Conservation (phyloP, 129 eudicot genomes). For the Erigeron canadensis region DNA sequence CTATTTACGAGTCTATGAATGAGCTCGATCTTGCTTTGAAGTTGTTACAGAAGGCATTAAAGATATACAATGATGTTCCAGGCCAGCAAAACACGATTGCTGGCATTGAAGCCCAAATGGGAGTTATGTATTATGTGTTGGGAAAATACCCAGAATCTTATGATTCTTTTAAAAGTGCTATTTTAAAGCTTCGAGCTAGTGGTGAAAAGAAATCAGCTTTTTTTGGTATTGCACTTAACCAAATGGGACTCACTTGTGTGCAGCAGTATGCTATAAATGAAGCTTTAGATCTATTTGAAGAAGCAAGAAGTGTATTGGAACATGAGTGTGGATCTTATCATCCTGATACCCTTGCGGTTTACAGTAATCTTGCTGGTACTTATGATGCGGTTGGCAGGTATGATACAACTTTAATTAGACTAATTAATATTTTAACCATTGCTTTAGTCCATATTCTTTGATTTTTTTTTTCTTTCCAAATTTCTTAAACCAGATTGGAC, state of each 20-base stretch:
- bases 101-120: constrained; percentile 88
- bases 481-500: constrained; percentile 47
- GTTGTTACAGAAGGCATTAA: constrained; percentile 66
- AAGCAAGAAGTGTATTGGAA: constrained; percentile 63
- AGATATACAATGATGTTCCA: constrained; percentile 68
- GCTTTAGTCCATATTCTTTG: neutral
- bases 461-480: neutral
- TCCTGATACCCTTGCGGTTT: constrained; percentile 84
- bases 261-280: constrained; percentile 69
- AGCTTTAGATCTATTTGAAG: constrained; percentile 72
- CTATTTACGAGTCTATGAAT: constrained; percentile 82
- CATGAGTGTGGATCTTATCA: constrained; percentile 75
- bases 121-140: constrained; percentile 74
- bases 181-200: constrained; percentile 65
- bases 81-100: constrained; percentile 87
- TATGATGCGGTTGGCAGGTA: constrained; percentile 94
- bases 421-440: neutral
- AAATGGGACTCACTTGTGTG: constrained; percentile 88
- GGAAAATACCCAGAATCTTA: constrained; percentile 69
- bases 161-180: constrained; percentile 49
- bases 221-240: constrained; percentile 84
- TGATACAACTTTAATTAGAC: neutral
- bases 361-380: constrained; percentile 88
- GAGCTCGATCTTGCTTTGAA: constrained; percentile 74
- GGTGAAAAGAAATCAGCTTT: constrained; percentile 86